Percentiles rank a stretch among this genome's conserved stretches.
Evolutionary conservation across 2,329 filamentous ascomycete species (phyloP).

Genomic region (Fusarium bactridioides): DNA sequence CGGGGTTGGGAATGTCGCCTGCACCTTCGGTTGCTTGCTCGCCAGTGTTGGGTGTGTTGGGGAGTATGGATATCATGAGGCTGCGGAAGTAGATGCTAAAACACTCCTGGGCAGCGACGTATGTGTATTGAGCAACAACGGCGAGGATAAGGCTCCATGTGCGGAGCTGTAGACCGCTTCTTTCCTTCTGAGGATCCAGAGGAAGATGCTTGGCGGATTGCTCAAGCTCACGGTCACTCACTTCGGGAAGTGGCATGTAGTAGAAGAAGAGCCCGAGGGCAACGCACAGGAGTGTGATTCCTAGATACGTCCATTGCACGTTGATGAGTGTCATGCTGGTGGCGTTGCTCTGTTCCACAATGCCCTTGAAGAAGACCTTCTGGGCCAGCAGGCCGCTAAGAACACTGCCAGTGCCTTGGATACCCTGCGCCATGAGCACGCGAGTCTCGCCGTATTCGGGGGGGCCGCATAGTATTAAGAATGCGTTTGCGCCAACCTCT

Average conservation of each 20-base stretch:
- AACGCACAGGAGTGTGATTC: conserved; percentile 77
- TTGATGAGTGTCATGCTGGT: conserved; percentile 65
- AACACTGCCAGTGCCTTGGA: conserved; percentile 79
- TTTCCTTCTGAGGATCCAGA: conserved; percentile 59
- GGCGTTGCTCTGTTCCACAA: conserved; percentile 49
- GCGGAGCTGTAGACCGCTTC: conserved; percentile 61
- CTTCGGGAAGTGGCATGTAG: conserved; percentile 72
- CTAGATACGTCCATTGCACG: conserved; percentile 88
- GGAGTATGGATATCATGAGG: conserved; percentile 56
- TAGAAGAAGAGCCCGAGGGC: conserved; percentile 73
- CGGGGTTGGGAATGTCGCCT: conserved; percentile 43
- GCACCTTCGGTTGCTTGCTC: conserved; percentile 34
- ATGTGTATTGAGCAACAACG: conserved; percentile 79
- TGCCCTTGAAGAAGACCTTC: conserved; percentile 74
- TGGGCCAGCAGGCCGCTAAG: conserved; percentile 76
- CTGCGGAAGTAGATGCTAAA: conserved; percentile 67
- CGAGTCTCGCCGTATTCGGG: conserved; percentile 76
- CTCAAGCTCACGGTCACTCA: conserved; percentile 64
- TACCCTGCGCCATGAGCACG: conserved; percentile 76
- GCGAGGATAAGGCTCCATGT: conserved; percentile 72
- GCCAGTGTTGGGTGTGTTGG: conserved; percentile 35
- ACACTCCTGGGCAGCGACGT: conserved; percentile 77
- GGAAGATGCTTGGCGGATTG: conserved; percentile 57
- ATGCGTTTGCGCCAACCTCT: conserved; percentile 84
- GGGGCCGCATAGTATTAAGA: conserved; percentile 75